These are phyloP conservation scores for Fusarium sublunatum DNA, from an alignment of 2,329 filamentous ascomycete species.

Conservation along the genomic window DNA sequence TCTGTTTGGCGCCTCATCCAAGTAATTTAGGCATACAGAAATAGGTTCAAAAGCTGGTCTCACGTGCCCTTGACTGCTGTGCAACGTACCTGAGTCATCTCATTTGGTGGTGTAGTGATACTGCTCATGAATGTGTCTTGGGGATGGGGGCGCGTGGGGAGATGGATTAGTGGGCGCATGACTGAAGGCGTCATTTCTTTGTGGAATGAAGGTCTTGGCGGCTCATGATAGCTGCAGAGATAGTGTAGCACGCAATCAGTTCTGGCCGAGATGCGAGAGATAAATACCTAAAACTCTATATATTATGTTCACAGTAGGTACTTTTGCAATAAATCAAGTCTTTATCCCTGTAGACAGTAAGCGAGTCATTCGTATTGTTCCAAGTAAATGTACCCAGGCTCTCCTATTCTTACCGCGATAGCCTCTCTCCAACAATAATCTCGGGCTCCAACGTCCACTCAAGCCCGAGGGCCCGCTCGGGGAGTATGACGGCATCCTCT, in stretches of 20 bases:
- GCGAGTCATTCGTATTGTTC: background rate
- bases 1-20: slow-evolving; percentile 63
- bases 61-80: slow-evolving; percentile 11
- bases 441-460: background rate
- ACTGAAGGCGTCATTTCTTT: slow-evolving; percentile 35
- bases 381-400: background rate
- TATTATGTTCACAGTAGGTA: background rate
- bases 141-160: slow-evolving; percentile 31
- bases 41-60: background rate
- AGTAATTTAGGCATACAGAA: slow-evolving; percentile 45
- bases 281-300: background rate
- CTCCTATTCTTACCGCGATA: slow-evolving; percentile 18
- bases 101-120: slow-evolving; percentile 29
- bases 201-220: slow-evolving; percentile 8
- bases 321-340: slow-evolving; percentile 9
- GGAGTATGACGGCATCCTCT: slow-evolving; percentile 26
- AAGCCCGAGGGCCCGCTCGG: slow-evolving; percentile 9
- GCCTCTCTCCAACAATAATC: slow-evolving; percentile 3
- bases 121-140: slow-evolving; percentile 15
- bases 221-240: slow-evolving; percentile 21
- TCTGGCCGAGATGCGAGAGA: slow-evolving; percentile 13
- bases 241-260: slow-evolving; percentile 32
- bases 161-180: slow-evolving; percentile 37
- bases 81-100: slow-evolving; percentile 3
- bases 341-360: background rate